phyloP scores from a whole-genome alignment of 192 early-diverging fungal species.

The Ramicandelaber brevisporus region DNA sequence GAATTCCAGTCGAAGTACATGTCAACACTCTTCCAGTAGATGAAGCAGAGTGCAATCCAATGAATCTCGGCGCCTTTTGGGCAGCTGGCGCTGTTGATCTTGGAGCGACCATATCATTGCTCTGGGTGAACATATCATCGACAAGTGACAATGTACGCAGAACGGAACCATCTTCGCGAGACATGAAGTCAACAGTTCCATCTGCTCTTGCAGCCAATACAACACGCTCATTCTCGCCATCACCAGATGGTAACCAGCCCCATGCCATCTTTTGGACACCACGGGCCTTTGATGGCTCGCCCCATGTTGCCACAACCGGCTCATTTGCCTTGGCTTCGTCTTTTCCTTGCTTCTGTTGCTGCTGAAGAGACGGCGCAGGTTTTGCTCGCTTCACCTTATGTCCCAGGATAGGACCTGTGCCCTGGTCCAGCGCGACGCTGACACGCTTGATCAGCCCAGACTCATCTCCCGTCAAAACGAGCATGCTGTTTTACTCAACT shows the following conservation, averaged over 20 bases:
- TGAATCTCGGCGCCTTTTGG: constrained; percentile 8
- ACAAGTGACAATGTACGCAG: too few species aligned
- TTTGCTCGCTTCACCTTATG: background rate
- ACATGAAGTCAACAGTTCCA: too few species aligned
- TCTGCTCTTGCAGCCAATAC: too few species aligned
- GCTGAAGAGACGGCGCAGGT: background rate
- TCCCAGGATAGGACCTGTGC: background rate
- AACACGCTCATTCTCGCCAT: too few species aligned
- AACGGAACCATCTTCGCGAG: too few species aligned
- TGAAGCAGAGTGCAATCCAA: constrained; percentile 3
- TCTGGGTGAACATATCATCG: too few species aligned
- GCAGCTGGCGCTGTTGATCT: constrained; percentile 8
- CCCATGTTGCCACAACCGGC: too few species aligned
- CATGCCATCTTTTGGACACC: too few species aligned
- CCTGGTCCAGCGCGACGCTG: background rate
- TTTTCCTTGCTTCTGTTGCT: constrained; percentile 12
- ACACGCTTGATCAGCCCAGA: constrained; percentile 15
- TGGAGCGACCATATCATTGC: constrained; percentile 12
- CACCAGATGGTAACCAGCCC: too few species aligned
- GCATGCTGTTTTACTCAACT: too few species aligned
- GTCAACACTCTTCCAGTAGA: constrained; percentile 13
- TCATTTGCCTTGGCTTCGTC: constrained; percentile 11
- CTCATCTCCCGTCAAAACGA: constrained; percentile 21
- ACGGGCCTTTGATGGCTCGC: too few species aligned
- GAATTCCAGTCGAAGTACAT: constrained; percentile 12